Percentiles rank a stretch among this genome's conserved stretches.
These are phyloP conservation scores for Pogostemon cablin DNA, from an alignment of 257 asterid genomes.

Conservation along the genomic window DNA sequence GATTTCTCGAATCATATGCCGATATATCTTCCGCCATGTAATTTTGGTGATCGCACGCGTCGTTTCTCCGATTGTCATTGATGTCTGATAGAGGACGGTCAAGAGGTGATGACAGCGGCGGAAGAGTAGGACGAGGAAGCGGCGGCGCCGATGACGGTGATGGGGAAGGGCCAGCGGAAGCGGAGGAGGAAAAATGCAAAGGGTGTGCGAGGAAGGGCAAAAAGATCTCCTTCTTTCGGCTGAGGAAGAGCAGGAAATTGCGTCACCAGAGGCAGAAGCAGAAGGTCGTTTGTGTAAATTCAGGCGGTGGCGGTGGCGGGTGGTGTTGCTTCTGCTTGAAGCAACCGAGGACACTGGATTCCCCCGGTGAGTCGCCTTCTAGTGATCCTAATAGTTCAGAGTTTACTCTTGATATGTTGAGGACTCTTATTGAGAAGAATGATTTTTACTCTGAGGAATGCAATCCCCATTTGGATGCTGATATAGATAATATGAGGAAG, in stretches of 20 bases:
- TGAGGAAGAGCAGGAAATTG: slow-evolving; percentile 53
- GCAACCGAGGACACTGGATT: slow-evolving; percentile 56
- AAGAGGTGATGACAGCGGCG: slow-evolving; percentile 25
- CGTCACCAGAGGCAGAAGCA: slow-evolving; percentile 44
- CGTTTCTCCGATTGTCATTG: slow-evolving; percentile 30
- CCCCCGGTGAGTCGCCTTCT: slow-evolving; percentile 71
- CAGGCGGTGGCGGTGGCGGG: slow-evolving; percentile 42
- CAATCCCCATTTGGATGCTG: slow-evolving; percentile 65
- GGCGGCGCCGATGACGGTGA: slow-evolving; percentile 38
- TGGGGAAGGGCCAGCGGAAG: slow-evolving; percentile 33
- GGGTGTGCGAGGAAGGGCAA: slow-evolving; percentile 43
- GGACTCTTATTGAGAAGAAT: slow-evolving; percentile 73
- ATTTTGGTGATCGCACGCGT: slow-evolving; percentile 5
- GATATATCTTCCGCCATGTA: slow-evolving; percentile 33
- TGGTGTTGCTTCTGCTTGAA: slow-evolving; percentile 53
- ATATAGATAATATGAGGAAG: neutral
- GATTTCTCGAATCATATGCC: slow-evolving; percentile 29
- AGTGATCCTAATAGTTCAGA: slow-evolving; percentile 86
- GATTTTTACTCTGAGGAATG: slow-evolving; percentile 77
- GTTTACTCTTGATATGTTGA: slow-evolving; percentile 64
- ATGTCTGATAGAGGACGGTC: slow-evolving; percentile 62
- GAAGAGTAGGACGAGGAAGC: slow-evolving; percentile 16
- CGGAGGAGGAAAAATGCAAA: slow-evolving; percentile 28
- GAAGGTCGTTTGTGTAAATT: slow-evolving; percentile 43
- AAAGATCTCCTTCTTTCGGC: slow-evolving; percentile 42